Evolutionary conservation across 441 rosid species (phyloP), one percentile per base, ranked within the genome.

Genomic region (Pelargonium australe): DNA sequence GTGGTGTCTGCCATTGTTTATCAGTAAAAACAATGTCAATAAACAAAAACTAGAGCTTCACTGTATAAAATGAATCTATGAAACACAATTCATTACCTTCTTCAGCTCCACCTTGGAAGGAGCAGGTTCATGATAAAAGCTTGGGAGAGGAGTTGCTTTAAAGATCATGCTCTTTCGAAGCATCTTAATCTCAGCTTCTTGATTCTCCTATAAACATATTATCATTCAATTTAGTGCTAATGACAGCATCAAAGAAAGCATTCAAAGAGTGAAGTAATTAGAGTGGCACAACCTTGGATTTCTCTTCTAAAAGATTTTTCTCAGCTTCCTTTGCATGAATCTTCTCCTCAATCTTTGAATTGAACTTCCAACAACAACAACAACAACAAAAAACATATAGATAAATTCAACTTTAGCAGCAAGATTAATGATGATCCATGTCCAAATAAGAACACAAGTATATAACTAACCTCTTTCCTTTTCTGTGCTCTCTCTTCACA

Each of bases 301-400:
- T 78, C 2, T 70, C 79, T 62, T 78, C 25, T 17, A 92, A 63
- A 72, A 65, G 82, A 78, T 60, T 87, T 76, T 79, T 84, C 77
- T 95, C 99, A 65, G 70, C 77, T 82, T 95, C 98, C 84, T 80
- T 89, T 14, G 96, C 97, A 65, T 90, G 95, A 78, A 87, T 90
- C 85, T 95, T 95, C 76, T 90, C 99, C 82, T 89, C 99, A 14
- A 95, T 95, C 83, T 90, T 95, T 43, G 91, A 55, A 70, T 92
- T 90, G 83, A 89, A 95, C 99, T 95, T 20, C 63, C 47, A 34
- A 63, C 28, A 28, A 28, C 31, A 28, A 28, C 31, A 28, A 28
- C 2, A 25, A 25, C 28, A 25, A 25, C 1, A 34, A n/a, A 63
- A 64, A 37, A 57, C 41, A 60, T 7, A 49, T 0, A 31, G 45